phyloP scores from a whole-genome alignment of 768 basidiomycete species.

The Suillus hirtellus region DNA sequence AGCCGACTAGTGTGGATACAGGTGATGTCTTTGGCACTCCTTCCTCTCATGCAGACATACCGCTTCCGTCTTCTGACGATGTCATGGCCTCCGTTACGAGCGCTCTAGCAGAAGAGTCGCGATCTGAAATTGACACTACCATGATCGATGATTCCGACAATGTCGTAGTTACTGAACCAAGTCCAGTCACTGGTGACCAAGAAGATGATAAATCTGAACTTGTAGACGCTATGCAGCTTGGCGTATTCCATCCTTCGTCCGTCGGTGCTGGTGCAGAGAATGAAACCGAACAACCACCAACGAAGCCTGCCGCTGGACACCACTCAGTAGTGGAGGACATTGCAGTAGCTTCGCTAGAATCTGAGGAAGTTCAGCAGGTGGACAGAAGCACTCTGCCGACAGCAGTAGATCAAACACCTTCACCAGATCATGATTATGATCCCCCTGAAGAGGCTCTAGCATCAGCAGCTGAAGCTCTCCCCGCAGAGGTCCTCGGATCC shows the following conservation, averaged over 20 bases:
- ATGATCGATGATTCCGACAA: neutral
- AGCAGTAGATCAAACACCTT: neutral
- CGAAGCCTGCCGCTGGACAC: neutral
- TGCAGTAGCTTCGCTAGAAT: neutral
- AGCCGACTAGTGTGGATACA: neutral
- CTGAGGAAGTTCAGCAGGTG: neutral
- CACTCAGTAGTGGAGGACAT: neutral
- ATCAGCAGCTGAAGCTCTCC: neutral
- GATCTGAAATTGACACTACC: neutral
- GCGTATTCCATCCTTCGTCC: neutral
- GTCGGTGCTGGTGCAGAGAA: neutral
- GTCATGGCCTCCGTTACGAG: constrained; percentile 4
- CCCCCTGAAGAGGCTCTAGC: neutral
- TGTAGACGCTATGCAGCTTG: neutral
- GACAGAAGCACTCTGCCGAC: neutral
- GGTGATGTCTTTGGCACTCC: constrained; percentile 4
- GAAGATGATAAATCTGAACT: neutral
- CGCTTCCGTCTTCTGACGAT: constrained; percentile 1
- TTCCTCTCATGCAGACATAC: neutral
- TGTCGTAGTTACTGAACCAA: neutral
- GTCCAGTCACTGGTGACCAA: neutral
- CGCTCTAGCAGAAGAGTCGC: constrained; percentile 2
- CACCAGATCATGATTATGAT: neutral
- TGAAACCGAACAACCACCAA: neutral
- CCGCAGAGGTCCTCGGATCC: neutral